Evolutionary conservation across 2,329 filamentous ascomycete genomes (phyloP), one percentile per base, ranked within the genome.

Genomic region (Apiospora phragmitis): DNA sequence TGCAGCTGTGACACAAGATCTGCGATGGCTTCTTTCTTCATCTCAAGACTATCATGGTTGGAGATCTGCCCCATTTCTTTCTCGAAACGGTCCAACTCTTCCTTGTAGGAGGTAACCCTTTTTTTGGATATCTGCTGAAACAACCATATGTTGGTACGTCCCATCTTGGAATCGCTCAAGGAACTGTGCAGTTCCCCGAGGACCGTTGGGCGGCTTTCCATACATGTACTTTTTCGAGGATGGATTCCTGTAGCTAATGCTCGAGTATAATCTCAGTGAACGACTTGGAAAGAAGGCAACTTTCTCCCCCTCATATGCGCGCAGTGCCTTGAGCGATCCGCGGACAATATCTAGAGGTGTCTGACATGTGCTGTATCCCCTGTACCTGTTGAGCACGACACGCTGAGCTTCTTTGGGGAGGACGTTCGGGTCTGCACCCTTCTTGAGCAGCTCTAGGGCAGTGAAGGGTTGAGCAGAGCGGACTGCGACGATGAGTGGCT

Each of bases 401-500:
- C 77, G 70, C 49, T 83, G 76, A 2, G 83, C 81, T 1, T 65
- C 24, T 9, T 76, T 77, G 0, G 87, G 87, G 49, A 94, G 75
- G 0, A 85, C 85, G 72, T 93, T 93, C 0, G 90, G 85, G 79
- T 95, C 87, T 4, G 87, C 92, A 1, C 92, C 93, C 21, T 83
- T 83, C 21, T 88, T 81, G 1, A 97, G 78, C 3, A 97, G 84
- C 51, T 87, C 82, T 4, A 89, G 75, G 1, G 88, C 89, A 7
- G 90, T 77, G 0, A 84, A 81, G 0, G 83, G 81, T 21, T 80
- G 75, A 2, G n/a, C 82, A 80, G 76, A 90, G 71, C 75, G 88
- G 76, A 81, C 85, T 18, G 94, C 93, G 4, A 85, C 71, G 12
- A 94, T 83, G 18, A 96, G 81, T 0, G 94, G 93, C 76, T 95